Conservation (phyloP, 2,329 filamentous ascomycete genomes). For the Colletotrichum eleusines region DNA sequence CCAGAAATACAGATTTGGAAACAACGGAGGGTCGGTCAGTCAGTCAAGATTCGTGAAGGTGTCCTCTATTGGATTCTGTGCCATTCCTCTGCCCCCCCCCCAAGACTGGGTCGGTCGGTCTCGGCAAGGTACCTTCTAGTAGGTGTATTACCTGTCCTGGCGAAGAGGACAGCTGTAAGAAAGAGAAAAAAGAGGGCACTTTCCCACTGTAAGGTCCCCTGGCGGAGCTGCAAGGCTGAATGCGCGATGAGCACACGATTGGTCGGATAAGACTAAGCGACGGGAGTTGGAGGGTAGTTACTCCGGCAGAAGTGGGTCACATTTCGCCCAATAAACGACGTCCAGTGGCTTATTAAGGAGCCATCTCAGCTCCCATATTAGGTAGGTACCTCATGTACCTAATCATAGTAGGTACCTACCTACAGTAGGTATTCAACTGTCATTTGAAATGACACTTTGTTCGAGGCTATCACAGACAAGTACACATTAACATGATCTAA, state of each 20-base stretch:
- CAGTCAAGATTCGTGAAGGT: slow-evolving; percentile 36
- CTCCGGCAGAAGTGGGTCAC: slow-evolving; percentile 9
- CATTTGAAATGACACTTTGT: slow-evolving; percentile 5
- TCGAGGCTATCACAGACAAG: not conserved
- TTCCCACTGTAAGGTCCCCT: not conserved
- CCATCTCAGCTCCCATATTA: slow-evolving; percentile 21
- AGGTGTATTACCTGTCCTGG: slow-evolving; percentile 36
- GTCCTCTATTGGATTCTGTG: slow-evolving; percentile 39
- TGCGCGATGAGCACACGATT: slow-evolving; percentile 29
- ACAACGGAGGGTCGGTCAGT: slow-evolving; percentile 27
- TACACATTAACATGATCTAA: slow-evolving; percentile 34
- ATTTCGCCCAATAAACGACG: not conserved
- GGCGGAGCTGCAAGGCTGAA: slow-evolving; percentile 34
- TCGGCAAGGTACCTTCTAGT: slow-evolving; percentile 25
- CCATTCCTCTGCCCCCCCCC: slow-evolving; percentile 22
- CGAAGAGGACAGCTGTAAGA: slow-evolving; percentile 42
- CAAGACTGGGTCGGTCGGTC: slow-evolving; percentile 29
- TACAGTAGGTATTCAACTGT: not conserved
- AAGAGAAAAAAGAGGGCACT: slow-evolving; percentile 29
- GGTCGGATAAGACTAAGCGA: slow-evolving; percentile 35
- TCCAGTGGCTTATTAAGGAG: slow-evolving; percentile 32
- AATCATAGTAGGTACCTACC: too few species aligned
- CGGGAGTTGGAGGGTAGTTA: slow-evolving; percentile 28
- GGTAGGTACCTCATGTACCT: too few species aligned
- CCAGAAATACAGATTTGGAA: slow-evolving; percentile 28